These are phyloP conservation scores for Neurospora sp. DNA, from an alignment of 495 filamentous ascomycete genomes.

Conservation along the genomic window DNA sequence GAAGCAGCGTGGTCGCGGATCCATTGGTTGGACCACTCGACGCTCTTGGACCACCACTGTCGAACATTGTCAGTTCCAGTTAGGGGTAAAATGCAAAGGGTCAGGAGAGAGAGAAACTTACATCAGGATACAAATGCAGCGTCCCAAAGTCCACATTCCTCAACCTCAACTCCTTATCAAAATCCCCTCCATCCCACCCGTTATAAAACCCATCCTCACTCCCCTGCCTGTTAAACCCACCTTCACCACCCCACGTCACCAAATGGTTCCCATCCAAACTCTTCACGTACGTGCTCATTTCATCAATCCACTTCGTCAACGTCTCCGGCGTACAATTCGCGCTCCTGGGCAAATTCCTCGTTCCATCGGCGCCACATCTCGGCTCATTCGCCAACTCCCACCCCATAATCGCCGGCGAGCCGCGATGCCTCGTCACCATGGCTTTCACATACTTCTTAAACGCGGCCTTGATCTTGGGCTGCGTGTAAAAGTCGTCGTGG, in stretches of 20 bases:
- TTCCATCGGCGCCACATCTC: conserved; percentile 18
- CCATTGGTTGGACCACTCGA: conserved; percentile 45
- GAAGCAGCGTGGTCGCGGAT: conserved; percentile 48
- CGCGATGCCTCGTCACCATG: conserved; percentile 40
- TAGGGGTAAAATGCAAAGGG: background rate
- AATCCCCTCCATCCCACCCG: conserved; percentile 52
- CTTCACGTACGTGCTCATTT: conserved; percentile 42
- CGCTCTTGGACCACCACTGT: conserved; percentile 14
- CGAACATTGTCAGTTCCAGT: background rate
- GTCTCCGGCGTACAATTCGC: conserved; percentile 29
- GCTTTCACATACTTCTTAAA: conserved; percentile 43
- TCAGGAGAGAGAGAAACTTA: background rate
- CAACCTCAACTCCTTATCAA: conserved; percentile 48
- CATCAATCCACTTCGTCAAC: conserved; percentile 35
- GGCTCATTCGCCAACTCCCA: conserved; percentile 50
- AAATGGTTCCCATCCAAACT: conserved; percentile 39
- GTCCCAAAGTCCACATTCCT: conserved; percentile 55
- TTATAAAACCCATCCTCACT: conserved; percentile 50
- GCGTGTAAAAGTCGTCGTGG: conserved; percentile 26
- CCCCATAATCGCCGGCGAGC: conserved; percentile 39
- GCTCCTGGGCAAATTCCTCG: background rate
- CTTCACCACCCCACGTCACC: conserved; percentile 44
- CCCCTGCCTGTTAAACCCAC: conserved; percentile 27
- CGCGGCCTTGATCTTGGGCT: conserved; percentile 28
- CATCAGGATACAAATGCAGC: conserved; percentile 54